phyloP scores from a whole-genome alignment of 192 early-diverging fungal species.

The Piromyces sp. region DNA sequence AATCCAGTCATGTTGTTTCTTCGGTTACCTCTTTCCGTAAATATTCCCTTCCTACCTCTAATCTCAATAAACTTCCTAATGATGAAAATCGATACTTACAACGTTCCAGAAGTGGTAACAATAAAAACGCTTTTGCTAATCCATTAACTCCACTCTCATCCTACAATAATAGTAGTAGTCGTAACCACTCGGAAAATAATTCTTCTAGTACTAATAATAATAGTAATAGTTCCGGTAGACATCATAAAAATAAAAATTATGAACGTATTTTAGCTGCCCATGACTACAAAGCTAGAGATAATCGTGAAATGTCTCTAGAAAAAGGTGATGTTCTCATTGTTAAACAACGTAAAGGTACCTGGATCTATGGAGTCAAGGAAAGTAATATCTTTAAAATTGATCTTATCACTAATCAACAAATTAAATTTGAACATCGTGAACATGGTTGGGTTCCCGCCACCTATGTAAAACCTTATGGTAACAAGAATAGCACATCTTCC shows the following conservation, averaged over 20 bases:
- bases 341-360: background rate
- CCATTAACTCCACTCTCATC: too few species aligned
- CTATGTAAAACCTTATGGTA: background rate
- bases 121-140: background rate
- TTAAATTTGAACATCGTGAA: background rate
- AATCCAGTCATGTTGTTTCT: background rate
- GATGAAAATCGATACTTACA: background rate
- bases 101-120: background rate
- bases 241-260: background rate
- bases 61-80: background rate
- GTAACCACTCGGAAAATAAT: too few species aligned
- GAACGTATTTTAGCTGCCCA: background rate
- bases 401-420: background rate
- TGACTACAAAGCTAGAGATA: background rate
- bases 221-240: too few species aligned
- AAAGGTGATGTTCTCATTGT: background rate
- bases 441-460: background rate
- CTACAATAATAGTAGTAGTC: too few species aligned
- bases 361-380: background rate
- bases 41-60: background rate
- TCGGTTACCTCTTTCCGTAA: background rate
- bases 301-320: background rate
- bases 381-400: background rate
- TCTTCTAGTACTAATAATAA: too few species aligned
- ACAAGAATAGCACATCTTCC: background rate